These are phyloP conservation scores for Calamus simplicifolius DNA, from an alignment of 176 grass and related monocot species.

Conservation along the genomic window DNA sequence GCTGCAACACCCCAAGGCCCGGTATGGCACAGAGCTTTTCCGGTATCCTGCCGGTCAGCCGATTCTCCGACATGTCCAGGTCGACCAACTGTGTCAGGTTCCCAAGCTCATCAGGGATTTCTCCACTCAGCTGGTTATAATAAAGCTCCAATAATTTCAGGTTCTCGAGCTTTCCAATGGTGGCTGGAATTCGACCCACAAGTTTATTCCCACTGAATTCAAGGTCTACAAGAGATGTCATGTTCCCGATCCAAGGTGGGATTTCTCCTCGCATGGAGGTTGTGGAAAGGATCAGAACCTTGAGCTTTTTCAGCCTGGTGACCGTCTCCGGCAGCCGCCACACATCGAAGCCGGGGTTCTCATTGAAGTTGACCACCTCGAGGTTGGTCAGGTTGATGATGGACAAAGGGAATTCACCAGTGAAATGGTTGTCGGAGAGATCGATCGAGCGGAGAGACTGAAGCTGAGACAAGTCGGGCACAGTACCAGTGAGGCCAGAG, in stretches of 20 bases:
- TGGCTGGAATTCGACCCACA: constrained; percentile 41
- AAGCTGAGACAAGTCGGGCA: constrained; percentile 58
- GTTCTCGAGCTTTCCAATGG: constrained; percentile 29
- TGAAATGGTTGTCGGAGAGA: constrained; percentile 58
- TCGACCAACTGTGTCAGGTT: constrained; percentile 68
- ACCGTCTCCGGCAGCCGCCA: constrained; percentile 55
- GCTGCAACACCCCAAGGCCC: constrained; percentile 48
- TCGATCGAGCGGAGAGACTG: constrained; percentile 40
- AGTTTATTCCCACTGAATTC: constrained; percentile 74
- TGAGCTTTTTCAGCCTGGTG: constrained; percentile 25
- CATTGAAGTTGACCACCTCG: constrained; percentile 70
- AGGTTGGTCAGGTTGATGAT: constrained; percentile 43
- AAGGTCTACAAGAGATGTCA: constrained; percentile 80
- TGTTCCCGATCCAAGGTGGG: constrained; percentile 78
- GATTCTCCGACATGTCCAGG: constrained; percentile 85
- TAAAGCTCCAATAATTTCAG: constrained; percentile 84
- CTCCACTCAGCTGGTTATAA: constrained; percentile 60
- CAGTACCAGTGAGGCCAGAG: constrained; percentile 37
- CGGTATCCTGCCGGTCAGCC: constrained; percentile 50
- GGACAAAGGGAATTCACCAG: constrained; percentile 62
- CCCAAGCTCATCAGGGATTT: constrained; percentile 55
- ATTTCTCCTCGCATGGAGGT: constrained; percentile 54
- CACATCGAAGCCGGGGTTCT: constrained; percentile 67
- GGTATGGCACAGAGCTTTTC: constrained; percentile 38
- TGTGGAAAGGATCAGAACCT: constrained; percentile 75